Conservation (phyloP, 495 filamentous ascomycete species). For the Aspergillus mulundensis region DNA sequence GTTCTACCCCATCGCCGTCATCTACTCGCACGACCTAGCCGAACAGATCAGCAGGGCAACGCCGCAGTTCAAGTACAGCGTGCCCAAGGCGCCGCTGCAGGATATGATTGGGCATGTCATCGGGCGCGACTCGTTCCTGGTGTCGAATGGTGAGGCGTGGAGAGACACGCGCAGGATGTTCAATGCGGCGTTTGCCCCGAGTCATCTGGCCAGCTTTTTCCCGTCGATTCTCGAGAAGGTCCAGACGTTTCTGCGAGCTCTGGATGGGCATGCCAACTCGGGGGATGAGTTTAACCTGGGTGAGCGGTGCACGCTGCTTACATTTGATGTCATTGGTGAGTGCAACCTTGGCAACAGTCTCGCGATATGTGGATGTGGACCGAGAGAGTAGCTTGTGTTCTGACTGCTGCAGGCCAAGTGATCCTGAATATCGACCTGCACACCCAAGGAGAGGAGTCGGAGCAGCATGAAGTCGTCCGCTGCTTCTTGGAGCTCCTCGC, state of each 20-base stretch:
- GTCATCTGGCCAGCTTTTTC: constrained; percentile 32
- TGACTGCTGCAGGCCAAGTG: neutral
- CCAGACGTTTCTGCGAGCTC: no score
- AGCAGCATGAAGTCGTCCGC: constrained; percentile 3
- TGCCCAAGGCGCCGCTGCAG: constrained; percentile 39
- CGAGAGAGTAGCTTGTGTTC: no score
- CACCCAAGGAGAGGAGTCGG: neutral
- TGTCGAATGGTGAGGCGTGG: constrained; percentile 27
- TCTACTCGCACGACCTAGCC: constrained; percentile 20
- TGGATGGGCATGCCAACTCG: no score
- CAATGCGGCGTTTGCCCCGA: constrained; percentile 35
- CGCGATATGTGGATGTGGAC: no score
- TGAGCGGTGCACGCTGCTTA: no score
- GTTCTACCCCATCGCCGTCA: constrained; percentile 13
- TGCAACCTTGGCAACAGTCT: no score
- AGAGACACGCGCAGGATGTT: constrained; percentile 34
- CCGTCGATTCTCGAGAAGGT: constrained; percentile 13
- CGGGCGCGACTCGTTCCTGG: constrained; percentile 26
- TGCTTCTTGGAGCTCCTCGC: neutral
- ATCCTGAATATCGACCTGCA: neutral
- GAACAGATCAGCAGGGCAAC: constrained; percentile 30
- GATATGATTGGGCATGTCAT: constrained; percentile 24
- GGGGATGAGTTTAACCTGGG: no score
- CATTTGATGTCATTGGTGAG: no score
- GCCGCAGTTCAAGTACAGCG: constrained; percentile 37